Conservation (phyloP, 1,284 basidiomycete species). For the Volvariella surrecta region DNA sequence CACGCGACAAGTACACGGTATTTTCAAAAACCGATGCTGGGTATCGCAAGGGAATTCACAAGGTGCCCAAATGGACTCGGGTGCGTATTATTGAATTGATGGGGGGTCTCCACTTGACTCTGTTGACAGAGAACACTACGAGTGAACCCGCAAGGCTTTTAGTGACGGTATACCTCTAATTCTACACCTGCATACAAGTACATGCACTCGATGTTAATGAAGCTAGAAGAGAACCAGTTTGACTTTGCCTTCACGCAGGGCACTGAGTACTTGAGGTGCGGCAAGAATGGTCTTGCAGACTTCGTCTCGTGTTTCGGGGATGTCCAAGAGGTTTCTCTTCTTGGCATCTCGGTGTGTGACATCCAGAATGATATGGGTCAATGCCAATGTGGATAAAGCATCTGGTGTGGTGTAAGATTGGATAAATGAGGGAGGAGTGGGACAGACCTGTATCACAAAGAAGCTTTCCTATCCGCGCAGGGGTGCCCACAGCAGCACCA, state of each 20-base stretch:
- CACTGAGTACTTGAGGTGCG: conserved; percentile 48
- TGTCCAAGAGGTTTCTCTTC: conserved; percentile 66
- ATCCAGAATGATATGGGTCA: conserved; percentile 78
- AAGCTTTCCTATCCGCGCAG: conserved; percentile 73
- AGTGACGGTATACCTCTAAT: conserved; percentile 15
- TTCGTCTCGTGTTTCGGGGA: conserved; percentile 75
- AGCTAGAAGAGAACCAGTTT: conserved; percentile 64
- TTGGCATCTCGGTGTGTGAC: conserved; percentile 64
- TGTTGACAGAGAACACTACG: conserved; percentile 63
- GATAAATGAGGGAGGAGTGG: neutral
- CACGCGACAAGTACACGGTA: conserved; percentile 93
- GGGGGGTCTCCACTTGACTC: conserved; percentile 6
- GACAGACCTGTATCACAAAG: conserved; percentile 65
- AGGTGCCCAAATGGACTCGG: conserved; percentile 91
- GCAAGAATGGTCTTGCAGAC: conserved; percentile 70
- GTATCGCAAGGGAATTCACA: conserved; percentile 94
- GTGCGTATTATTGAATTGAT: conserved; percentile 36
- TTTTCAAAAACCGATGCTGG: conserved; percentile 67
- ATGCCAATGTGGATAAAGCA: conserved; percentile 56
- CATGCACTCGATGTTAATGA: conserved; percentile 12
- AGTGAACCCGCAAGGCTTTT: conserved; percentile 88
- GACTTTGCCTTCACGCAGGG: conserved; percentile 62
- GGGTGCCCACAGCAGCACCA: conserved; percentile 74
- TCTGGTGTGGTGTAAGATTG: conserved; percentile 32
- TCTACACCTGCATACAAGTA: conserved; percentile 7